phyloP scores from a whole-genome alignment of 2,329 filamentous ascomycete species.

The Epichloe aotearoae region DNA sequence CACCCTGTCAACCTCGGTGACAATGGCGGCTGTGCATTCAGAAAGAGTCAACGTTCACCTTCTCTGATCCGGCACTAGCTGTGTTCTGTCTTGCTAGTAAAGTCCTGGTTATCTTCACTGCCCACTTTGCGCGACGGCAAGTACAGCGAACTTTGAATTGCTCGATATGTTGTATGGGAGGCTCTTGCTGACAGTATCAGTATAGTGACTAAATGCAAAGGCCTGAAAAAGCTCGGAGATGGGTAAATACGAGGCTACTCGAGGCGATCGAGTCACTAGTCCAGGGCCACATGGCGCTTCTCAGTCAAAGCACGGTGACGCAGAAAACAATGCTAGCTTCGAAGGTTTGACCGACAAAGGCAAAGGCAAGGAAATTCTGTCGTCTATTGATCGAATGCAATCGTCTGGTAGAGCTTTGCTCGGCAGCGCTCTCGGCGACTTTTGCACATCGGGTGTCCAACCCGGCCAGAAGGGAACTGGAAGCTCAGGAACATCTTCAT shows the following conservation, averaged over 20 bases:
- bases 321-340: neutral
- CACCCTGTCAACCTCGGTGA: too few relatives aligned
- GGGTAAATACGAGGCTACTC: neutral
- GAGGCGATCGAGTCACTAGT: neutral
- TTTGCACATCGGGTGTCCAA: neutral
- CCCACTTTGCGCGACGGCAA: neutral
- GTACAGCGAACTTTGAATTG: neutral
- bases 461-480: constrained; percentile 9
- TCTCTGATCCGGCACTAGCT: too few relatives aligned
- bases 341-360: neutral
- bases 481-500: constrained; percentile 1
- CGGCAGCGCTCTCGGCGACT: neutral
- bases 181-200: too few relatives aligned
- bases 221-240: neutral
- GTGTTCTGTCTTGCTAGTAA: too few relatives aligned
- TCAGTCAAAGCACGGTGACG: neutral
- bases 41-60: too few relatives aligned
- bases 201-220: neutral
- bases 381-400: neutral
- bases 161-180: too few relatives aligned
- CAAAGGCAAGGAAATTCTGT: constrained; percentile 7
- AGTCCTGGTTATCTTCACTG: too few relatives aligned
- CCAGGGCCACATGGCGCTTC: neutral
- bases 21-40: too few relatives aligned
- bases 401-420: constrained; percentile 1